Percentiles rank a stretch among this genome's conserved stretches.
These are phyloP conservation scores for Nematocida sp. DNA, from an alignment of 371 early-diverging fungal species.

Conservation along the genomic window DNA sequence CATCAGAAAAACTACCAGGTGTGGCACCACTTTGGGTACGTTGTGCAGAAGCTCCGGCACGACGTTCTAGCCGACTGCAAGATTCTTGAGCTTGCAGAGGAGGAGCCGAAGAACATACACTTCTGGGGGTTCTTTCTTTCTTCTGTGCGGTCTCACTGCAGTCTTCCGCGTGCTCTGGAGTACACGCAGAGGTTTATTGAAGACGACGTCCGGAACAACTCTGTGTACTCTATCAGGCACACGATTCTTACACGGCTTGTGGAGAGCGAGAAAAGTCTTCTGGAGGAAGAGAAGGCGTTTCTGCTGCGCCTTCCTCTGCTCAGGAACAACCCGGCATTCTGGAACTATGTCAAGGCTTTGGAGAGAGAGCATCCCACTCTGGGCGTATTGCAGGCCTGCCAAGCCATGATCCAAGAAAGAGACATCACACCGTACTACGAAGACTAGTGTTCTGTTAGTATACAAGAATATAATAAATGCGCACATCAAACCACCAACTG, in stretches of 20 bases:
- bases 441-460: too few relatives aligned
- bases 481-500: too few relatives aligned
- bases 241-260: not conserved
- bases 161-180: not conserved
- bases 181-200: constrained; percentile 24
- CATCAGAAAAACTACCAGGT: constrained; percentile 44
- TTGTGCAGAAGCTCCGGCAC: not conserved
- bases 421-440: too few relatives aligned
- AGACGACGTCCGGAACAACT: constrained; percentile 38
- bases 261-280: not conserved
- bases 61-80: constrained; percentile 31
- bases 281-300: constrained; percentile 29
- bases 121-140: constrained; percentile 46
- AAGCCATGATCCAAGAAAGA: too few relatives aligned
- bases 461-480: too few relatives aligned
- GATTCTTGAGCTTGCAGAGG: constrained; percentile 17
- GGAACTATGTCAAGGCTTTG: constrained; percentile 39
- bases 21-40: constrained; percentile 34
- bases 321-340: constrained; percentile 26
- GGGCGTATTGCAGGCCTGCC: not conserved
- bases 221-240: constrained; percentile 26
- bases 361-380: not conserved
- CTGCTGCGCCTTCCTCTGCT: constrained; percentile 3
- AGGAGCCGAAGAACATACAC: constrained; percentile 47
- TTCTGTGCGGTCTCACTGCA: too few relatives aligned